phyloP scores from a whole-genome alignment of 352 stramenopile genomes.

The Blastocystis sp. region DNA sequence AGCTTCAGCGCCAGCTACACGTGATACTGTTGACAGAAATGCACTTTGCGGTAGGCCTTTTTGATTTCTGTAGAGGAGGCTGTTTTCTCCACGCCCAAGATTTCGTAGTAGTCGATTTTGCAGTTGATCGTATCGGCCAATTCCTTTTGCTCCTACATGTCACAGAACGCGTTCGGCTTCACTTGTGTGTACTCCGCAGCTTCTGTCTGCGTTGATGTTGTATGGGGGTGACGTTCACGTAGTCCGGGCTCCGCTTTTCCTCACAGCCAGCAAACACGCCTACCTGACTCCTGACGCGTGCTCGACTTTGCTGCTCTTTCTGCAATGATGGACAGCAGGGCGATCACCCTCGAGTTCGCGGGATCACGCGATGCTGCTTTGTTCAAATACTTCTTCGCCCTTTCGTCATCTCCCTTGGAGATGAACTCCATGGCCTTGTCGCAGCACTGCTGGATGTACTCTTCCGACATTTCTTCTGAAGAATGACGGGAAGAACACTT shows the following conservation, averaged over 20 bases:
- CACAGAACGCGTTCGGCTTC: neutral
- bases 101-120: constrained; percentile 84
- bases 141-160: constrained; percentile 71
- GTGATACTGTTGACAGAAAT: constrained; percentile 61
- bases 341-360: neutral
- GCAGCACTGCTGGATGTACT: constrained; percentile 42
- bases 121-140: constrained; percentile 82
- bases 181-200: constrained; percentile 11
- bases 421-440: constrained; percentile 32
- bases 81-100: constrained; percentile 78
- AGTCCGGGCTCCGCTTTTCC: neutral
- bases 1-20: constrained; percentile 82
- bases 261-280: neutral
- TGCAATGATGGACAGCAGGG: constrained; percentile 11
- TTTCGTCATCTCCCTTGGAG: constrained; percentile 11
- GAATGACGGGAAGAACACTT: neutral
- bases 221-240: neutral
- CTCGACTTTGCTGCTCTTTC: neutral
- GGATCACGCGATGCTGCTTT: constrained; percentile 28
- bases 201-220: neutral
- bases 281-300: neutral
- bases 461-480: constrained; percentile 49
- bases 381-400: constrained; percentile 32
- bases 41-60: constrained; percentile 83
- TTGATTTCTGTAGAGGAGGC: constrained; percentile 84